Evolutionary conservation across 2,329 filamentous ascomycete species (phyloP), one percentile per base, ranked within the genome.

Genomic region (Dactylellina leptospora): DNA sequence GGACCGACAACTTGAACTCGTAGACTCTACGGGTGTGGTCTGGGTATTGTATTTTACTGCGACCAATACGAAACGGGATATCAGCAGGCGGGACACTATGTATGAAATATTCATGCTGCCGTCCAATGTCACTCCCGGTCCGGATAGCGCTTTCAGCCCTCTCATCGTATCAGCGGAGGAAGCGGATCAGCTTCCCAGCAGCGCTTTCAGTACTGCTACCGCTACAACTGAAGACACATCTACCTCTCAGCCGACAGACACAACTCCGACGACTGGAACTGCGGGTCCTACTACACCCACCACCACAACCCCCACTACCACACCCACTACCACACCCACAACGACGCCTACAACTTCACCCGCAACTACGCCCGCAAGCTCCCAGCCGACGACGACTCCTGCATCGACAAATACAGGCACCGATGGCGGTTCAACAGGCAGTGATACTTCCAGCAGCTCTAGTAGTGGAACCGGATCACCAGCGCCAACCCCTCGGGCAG

Each of bases 51-150:
- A 33, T 13, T 33, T 33, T 33, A 33, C 30, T 33, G 13, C 30
- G 6, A 33, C 30, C 6, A 6, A 6, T 33, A 6, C 30, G 30
- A 33, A 33, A 13, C 30, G 30, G 13, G 13, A 33, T 33, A 33
- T 33, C 30, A 13, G 6, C 13, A 13, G n/a, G n/a, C 40, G 11
- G 11, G 30, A n/a, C 27, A 16, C 33, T 3, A 40, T 16, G n/a
- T 16, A 56, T 10, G 36, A 56, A 13, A 25, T 56, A 25, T 56
- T 44, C 10, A 38, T 38, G 3, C 6, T 55, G 11, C 51, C 51
- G 3, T 23, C 38, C 30, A 20, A 16, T 28, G 16, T 55, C 4
- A 9, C 11, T 2, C 13, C 42, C 18, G 20, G 30, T 1, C 40
- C 51, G 10, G 36, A 44, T 44, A 44, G 51, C 18, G 2, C 13